Conservation (phyloP, 257 asterid genomes). For the Catharanthus roseus region DNA sequence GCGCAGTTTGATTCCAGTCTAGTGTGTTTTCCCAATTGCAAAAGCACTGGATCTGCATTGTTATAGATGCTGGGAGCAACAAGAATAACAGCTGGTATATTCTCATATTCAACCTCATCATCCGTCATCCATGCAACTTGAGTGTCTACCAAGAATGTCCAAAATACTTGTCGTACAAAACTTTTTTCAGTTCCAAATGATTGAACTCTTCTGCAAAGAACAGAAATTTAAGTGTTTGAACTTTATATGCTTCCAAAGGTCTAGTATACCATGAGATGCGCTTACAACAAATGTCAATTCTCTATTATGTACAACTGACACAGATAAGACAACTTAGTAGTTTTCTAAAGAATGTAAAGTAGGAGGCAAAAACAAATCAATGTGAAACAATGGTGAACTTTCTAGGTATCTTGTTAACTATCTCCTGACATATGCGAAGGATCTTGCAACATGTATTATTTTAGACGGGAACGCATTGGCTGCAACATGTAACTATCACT, state of each 20-base stretch:
- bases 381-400: not conserved
- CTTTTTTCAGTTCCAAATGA: not conserved
- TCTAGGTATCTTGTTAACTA: not conserved
- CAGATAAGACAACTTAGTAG: not conserved
- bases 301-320: not conserved
- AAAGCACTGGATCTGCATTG: not conserved
- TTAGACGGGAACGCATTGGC: not conserved
- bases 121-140: not conserved
- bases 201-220: conserved; percentile 2
- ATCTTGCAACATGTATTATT: not conserved
- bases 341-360: not conserved
- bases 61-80: not conserved
- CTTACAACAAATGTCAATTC: not conserved
- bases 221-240: not conserved
- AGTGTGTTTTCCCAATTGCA: conserved; percentile 1
- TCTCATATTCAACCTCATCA: not conserved
- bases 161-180: not conserved
- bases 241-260: not conserved
- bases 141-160: not conserved
- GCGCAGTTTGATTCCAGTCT: not conserved
- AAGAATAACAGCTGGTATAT: not conserved
- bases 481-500: not conserved
- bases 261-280: not conserved
- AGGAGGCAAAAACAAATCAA: not conserved
- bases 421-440: not conserved